These are phyloP conservation scores for Beauveria pseudobassiana DNA, from an alignment of 2,329 filamentous ascomycete genomes.

Conservation along the genomic window DNA sequence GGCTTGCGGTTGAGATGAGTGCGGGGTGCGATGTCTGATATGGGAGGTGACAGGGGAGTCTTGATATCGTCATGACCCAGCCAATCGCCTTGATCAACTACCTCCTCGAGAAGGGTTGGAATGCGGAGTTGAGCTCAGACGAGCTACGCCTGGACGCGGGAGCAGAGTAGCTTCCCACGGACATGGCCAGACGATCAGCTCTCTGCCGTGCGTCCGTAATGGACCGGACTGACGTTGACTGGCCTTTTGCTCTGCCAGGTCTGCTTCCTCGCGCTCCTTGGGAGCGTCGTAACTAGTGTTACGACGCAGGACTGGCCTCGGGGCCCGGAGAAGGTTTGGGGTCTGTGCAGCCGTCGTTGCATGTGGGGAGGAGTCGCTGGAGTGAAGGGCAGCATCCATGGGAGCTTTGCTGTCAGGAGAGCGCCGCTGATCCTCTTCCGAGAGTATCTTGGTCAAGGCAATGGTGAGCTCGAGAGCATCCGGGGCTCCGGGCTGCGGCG, in stretches of 20 bases:
- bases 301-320: slow-evolving; percentile 29
- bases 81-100: slow-evolving; percentile 19
- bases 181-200: slow-evolving; percentile 31
- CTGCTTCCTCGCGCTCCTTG: slow-evolving; percentile 32
- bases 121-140: slow-evolving; percentile 23
- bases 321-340: slow-evolving; percentile 3
- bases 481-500: slow-evolving; percentile 26
- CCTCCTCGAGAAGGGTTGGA: slow-evolving; percentile 26
- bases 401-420: not conserved
- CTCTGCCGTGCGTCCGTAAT: slow-evolving; percentile 33
- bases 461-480: slow-evolving; percentile 31
- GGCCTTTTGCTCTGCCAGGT: slow-evolving; percentile 30
- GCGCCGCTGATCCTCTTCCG: slow-evolving; percentile 20
- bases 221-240: slow-evolving; percentile 31
- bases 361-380: not conserved
- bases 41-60: slow-evolving; percentile 7
- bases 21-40: slow-evolving; percentile 19
- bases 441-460: slow-evolving; percentile 31
- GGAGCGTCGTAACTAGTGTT: slow-evolving; percentile 37
- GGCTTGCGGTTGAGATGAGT: slow-evolving; percentile 16
- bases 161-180: slow-evolving; percentile 31
- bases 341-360: slow-evolving; percentile 2
- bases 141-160: slow-evolving; percentile 30
- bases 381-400: not conserved
- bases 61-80: slow-evolving; percentile 16